phyloP scores from a whole-genome alignment of 148 eudicot genomes.

The Silene uniflora region DNA sequence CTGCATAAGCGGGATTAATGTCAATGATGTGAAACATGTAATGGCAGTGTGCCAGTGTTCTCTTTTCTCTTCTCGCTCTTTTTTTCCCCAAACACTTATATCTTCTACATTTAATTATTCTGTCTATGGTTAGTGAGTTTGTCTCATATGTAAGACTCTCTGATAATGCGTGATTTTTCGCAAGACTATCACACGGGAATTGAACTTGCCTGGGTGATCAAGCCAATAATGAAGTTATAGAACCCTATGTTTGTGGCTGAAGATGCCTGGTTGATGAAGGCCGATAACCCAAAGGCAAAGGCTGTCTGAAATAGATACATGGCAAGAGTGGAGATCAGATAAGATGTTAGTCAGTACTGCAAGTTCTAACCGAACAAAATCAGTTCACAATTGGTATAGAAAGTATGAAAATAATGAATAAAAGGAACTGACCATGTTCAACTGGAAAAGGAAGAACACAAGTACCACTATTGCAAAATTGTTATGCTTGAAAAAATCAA shows the following conservation, averaged over 20 bases:
- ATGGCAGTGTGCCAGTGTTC: too few relatives aligned
- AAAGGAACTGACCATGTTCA: constrained; percentile 65
- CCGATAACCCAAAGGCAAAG: constrained; percentile 74
- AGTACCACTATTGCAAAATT: constrained; percentile 47
- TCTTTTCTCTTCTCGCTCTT: too few relatives aligned
- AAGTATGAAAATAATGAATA: neutral
- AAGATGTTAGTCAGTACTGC: neutral
- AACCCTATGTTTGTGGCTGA: constrained; percentile 77
- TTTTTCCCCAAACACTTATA: too few relatives aligned
- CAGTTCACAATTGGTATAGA: neutral
- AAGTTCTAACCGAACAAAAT: neutral
- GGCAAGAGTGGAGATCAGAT: constrained; percentile 1
- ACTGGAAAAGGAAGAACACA: constrained; percentile 82
- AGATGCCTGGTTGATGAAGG: constrained; percentile 72
- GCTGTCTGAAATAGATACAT: constrained; percentile 47
- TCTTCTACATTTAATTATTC: neutral
- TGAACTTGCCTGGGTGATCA: constrained; percentile 66
- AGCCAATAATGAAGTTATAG: constrained; percentile 70
- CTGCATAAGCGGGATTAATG: constrained; percentile 35
- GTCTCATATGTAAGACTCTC: neutral
- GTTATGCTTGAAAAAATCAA: constrained; percentile 74
- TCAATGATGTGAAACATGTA: constrained; percentile 6
- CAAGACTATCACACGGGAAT: constrained; percentile 2
- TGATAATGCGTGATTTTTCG: neutral
- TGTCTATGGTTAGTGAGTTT: neutral